Base-by-base conservation (phyloP, 805 yeast genomes). In the Yarrowia sp. region DNA sequence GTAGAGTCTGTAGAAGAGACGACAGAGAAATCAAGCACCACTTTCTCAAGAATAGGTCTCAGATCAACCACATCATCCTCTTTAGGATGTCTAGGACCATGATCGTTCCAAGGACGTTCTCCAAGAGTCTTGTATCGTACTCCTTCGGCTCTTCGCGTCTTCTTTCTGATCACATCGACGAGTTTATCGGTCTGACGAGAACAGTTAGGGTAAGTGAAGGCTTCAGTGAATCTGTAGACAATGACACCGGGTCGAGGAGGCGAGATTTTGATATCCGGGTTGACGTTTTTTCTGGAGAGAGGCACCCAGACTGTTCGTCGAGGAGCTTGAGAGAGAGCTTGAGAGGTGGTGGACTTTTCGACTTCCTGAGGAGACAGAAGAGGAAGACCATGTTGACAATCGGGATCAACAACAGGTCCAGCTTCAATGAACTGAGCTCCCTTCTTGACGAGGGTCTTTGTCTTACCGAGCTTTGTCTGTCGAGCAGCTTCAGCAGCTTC, bases 211-310 rank as follows among this genome's bases (percentile, higher is more conserved):
- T 91, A 92, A 0, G 90, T 84, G 76, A 89, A 88, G 14, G 92
- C 79, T 71, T 92, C 97, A 17, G 86, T 78, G 44, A 95, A 88
- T 71, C 95, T 84, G 79, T 87, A 92, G 2, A 92, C 96, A 66
- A 92, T 71, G 15, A 92, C 92, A 38, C 98, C 97, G 1, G 93
- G 90, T 33, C 97, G 97, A 14, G 98, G 96, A 1, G 92, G 89
- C 14, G 74, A 74, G 7, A 92, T 83, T 0, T 79, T 73, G 15
- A 92, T 75, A 14, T 81, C 82, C 4, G 82, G 77, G 74, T 92
- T 90, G 84, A 72, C 65, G 74, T 74, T 73, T 73, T 75, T 73
- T 76, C 80, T 74, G 74, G 71, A 65, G 18, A 77, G 64, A 1
- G 80, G 78, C 55, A 78, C 77, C 78, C 78, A 74, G 7, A 61